Base-by-base conservation (phyloP, 2,329 filamentous ascomycete genomes). In the Fusarium torreyae region DNA sequence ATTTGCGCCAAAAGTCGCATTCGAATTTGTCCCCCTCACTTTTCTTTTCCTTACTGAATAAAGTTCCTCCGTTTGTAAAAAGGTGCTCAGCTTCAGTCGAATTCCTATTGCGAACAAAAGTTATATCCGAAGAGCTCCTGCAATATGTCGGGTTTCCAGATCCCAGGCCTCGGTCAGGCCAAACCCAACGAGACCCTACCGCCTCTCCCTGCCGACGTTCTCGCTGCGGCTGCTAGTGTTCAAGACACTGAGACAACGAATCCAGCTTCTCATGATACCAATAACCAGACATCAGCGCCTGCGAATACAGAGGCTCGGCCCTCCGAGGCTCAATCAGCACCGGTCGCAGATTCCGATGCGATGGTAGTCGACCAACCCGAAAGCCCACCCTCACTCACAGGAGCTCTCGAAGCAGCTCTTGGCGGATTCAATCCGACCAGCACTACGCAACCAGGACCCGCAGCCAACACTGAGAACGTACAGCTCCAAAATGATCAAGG, bases 391-490 rank as follows among this genome's bases (percentile, higher is more conserved):
- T 81, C 78, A 5, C 74, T 85, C 3, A 83, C 81, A 6, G 72
- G 78, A 28, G 82, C 82, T 2, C 77, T 85, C 2, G 83, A 84
- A 66, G 83, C 82, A 11, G 81, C 81, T 26, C 76, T 85, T 9
- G 80, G 79, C 5, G 81, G 80, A 8, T 74, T 83, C 17, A 75
- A 76, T 11, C 62, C 63, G 7, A 42, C 57, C 17, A 57, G 31
- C 14, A 20, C 65, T 54, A 56, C 59, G 22, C 74, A 65, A 34
- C 52, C 67, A 39, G 60, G 70, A 56, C 31, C 42, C 46, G 33
- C 55, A 57, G 34, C 46, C 49, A 54, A 55, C 33, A 34, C 65
- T 38, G 68, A 66, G 11, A 57, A 66, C 15, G 68, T 49, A 17
- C 66, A 71, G 3, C 75, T 79, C n/a, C 77, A 78, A 46, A 74